These are phyloP conservation scores for Mytilinidion resinicola DNA, from an alignment of 495 filamentous ascomycete genomes.

Conservation along the genomic window DNA sequence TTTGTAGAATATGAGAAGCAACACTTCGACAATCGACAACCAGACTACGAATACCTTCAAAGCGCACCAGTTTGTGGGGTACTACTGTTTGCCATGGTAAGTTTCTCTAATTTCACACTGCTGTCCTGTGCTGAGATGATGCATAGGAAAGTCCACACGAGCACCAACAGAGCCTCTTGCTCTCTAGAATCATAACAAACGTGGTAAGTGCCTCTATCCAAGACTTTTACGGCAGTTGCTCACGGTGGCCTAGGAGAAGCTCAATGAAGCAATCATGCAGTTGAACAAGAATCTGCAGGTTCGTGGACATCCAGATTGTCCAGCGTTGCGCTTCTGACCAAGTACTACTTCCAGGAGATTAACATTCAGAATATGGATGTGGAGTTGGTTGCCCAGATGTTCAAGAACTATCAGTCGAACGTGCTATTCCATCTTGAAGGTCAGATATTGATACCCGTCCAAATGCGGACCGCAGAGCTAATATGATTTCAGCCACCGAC, in stretches of 20 bases:
- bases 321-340: background rate
- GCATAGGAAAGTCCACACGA: constrained; percentile 90
- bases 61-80: background rate
- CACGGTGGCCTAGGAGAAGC: constrained; percentile 66
- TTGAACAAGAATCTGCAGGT: constrained; percentile 91
- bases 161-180: constrained; percentile 87
- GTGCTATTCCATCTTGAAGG: constrained; percentile 97
- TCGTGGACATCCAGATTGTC: constrained; percentile 9
- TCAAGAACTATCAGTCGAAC: constrained; percentile 98
- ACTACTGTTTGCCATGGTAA: constrained; percentile 3
- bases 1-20: background rate
- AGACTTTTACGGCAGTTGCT: background rate
- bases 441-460: constrained; percentile 33
- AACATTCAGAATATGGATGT: constrained; percentile 98
- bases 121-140: background rate
- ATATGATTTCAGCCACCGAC: constrained; percentile 61
- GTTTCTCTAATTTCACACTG: background rate
- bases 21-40: background rate
- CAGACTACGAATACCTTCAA: background rate
- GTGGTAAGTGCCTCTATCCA: constrained; percentile 55
- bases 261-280: constrained; percentile 87
- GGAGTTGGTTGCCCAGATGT: constrained; percentile 97
- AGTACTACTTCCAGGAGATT: constrained; percentile 62
- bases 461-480: background rate
- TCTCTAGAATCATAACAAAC: constrained; percentile 94